Evolutionary conservation across 2,329 filamentous ascomycete genomes (phyloP), one percentile per base, ranked within the genome.

Genomic region (Ascochyta viciae-villosae): DNA sequence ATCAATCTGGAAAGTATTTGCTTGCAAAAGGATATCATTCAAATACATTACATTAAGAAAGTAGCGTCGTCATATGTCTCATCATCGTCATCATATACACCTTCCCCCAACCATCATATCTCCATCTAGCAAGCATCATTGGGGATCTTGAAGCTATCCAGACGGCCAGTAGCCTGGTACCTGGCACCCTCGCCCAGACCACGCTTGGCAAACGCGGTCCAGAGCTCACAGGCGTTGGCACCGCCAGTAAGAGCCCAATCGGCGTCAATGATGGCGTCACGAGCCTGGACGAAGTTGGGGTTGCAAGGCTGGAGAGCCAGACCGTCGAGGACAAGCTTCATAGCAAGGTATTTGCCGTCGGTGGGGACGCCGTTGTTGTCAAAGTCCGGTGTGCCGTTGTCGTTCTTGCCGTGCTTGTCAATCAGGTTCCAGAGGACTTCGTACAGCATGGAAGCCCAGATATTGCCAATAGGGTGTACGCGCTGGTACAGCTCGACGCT

Each of bases 391-490:
- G 69, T 62, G 8, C 70, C 71, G 0, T 57, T 73, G 41, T 78
- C 74, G 38, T 78, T 83, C 72, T 82, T 82, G 51, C 83, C 83
- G 57, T 84, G 70, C 73, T 82, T 82, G 47, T 83, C 83, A 54
- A 85, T 82, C 31, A 86, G 64, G 70, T 83, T 84, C 83, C 84
- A 86, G 53, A 85, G 68, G 12, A 85, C 75, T 63, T 86, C 83
- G 68, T 85, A 85, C 4, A 86, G 74, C 38, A 80, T 80, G 0
- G 76, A 80, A 2, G 80, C 80, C 82, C 83, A 85, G 54, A 82
- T 74, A 31, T 79, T 81, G 31, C 83, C 83, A 34, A 84, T 77
- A 15, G 73, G 65, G 67, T 86, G 83, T 1, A 82, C 79, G 1
- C 64, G 49, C 4, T 45, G 70, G 54, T 77, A 60, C 1, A 59